phyloP scores from a whole-genome alignment of 75 land plant species.

The Sequoia sempervirens region DNA sequence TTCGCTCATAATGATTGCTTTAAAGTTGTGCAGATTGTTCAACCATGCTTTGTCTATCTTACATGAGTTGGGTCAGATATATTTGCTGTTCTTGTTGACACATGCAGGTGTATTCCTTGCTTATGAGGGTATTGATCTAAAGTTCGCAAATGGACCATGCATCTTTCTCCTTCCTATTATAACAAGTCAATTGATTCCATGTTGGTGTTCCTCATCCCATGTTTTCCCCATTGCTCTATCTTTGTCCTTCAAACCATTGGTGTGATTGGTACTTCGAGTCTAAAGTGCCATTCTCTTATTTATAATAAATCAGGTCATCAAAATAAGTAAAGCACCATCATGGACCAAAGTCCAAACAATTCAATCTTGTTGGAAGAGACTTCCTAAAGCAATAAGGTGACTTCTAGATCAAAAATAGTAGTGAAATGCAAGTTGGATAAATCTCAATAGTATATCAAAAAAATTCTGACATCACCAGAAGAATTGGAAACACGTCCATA shows the following conservation, averaged over 20 bases:
- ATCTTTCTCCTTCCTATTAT: neutral
- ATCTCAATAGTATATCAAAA: slow-evolving; percentile 11
- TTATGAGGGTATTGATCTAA: neutral
- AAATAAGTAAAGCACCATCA: slow-evolving; percentile 14
- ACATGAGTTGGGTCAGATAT: neutral
- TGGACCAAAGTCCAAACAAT: slow-evolving; percentile 9
- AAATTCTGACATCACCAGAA: slow-evolving; percentile 11
- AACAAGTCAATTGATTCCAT: neutral
- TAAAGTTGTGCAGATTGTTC: slow-evolving; percentile 8
- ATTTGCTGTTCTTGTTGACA: slow-evolving; percentile 1
- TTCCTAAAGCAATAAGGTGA: slow-evolving; percentile 17
- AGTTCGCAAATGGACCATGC: neutral
- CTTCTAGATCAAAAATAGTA: slow-evolving; percentile 13
- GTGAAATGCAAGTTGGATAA: slow-evolving; percentile 8
- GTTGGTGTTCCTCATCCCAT: neutral
- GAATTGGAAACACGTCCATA: neutral
- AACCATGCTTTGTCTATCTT: slow-evolving; percentile 26
- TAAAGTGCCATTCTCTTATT: slow-evolving; percentile 8
- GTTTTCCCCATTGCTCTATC: neutral
- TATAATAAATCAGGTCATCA: slow-evolving; percentile 2
- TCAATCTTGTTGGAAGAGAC: slow-evolving; percentile 19
- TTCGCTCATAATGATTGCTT: slow-evolving; percentile 17
- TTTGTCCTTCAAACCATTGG: neutral
- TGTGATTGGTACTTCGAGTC: neutral
- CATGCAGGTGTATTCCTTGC: slow-evolving; percentile 2